Conservation (phyloP, 208 protist genomes). For the Wallacemonas rigidus region DNA sequence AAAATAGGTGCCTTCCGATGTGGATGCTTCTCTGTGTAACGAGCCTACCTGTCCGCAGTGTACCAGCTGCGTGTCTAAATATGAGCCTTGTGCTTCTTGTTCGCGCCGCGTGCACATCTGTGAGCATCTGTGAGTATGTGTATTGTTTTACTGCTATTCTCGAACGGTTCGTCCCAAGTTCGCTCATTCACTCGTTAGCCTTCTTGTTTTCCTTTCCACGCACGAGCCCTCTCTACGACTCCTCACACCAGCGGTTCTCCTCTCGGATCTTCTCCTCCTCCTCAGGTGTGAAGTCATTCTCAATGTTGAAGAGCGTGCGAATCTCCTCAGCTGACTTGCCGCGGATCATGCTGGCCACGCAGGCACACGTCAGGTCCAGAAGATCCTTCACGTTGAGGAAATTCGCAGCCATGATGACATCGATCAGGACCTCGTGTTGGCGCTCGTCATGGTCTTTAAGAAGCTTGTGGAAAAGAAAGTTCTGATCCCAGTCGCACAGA, state of each 20-base stretch:
- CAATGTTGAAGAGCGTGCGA: conserved; percentile 94
- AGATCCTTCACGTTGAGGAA: conserved; percentile 95
- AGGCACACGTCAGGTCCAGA: conserved; percentile 93
- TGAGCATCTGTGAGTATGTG: no score
- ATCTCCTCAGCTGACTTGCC: conserved; percentile 95
- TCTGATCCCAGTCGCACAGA: conserved; percentile 88
- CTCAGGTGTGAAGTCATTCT: conserved; percentile 95
- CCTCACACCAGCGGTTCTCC: conserved; percentile 88
- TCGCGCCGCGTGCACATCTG: no score
- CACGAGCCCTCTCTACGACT: conserved; percentile 41
- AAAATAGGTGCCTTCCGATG: background rate
- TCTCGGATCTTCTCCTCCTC: conserved; percentile 93
- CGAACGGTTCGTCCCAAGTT: no score
- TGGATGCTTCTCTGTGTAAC: no score
- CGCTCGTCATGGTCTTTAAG: conserved; percentile 80
- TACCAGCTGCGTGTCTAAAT: no score
- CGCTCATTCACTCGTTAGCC: background rate
- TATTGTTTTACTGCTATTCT: no score
- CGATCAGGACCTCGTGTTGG: conserved; percentile 91
- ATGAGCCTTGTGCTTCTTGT: no score
- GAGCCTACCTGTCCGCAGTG: no score
- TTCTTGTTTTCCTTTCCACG: background rate
- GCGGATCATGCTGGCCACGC: conserved; percentile 93
- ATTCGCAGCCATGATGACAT: conserved; percentile 94
- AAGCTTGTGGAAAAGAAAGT: conserved; percentile 83